Evolutionary conservation across 2,329 filamentous ascomycete species (phyloP), one percentile per base, ranked within the genome.

Genomic region (Thielaviopsis euricoi): DNA sequence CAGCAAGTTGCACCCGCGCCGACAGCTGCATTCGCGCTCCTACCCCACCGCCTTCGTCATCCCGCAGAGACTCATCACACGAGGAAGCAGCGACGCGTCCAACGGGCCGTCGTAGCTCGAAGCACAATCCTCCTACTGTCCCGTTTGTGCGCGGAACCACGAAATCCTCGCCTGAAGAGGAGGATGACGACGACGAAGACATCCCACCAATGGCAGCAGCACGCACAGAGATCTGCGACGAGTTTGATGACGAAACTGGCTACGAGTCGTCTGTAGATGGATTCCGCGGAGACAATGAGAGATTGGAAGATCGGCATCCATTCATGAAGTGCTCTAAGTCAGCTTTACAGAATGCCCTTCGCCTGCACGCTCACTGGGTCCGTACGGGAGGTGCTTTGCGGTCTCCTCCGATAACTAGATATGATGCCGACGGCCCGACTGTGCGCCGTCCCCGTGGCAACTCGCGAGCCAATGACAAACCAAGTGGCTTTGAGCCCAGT

Each of bases 401-500:
- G 22, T 52, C 56, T 3, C 56, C 56, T 21, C 50, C 52, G 17
- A 21, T 25, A n/a, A 23, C 22, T 1, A 50, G 56, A 22, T 57
- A 48, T 15, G 56, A 57, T 26, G 15, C 21, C 6, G 43, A 48
- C 9, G 43, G 43, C 43, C 21, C 23, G 6, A 19, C 40, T 10
- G 46, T 37, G 25, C 56, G 56, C 12, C 56, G 55, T 22, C 46
- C 55, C 19, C 55, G 58, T 12, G 58, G 58, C 6, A 52, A 52
- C 23, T 60, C 55, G 10, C 46, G 55, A 10, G 58, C 55, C 29
- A 55, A 55, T 19, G 51, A 55, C 15, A 57, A 53, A 9, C 56
- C 53, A 13, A 22, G 46, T 10, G 37, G 29, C 13, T 33, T 40
- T 17, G 58, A 57, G 1, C 52, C 57, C 26, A 23, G 46, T 2